Conservation (phyloP, 2,329 filamentous ascomycete species). For the Ascomycota sp. region DNA sequence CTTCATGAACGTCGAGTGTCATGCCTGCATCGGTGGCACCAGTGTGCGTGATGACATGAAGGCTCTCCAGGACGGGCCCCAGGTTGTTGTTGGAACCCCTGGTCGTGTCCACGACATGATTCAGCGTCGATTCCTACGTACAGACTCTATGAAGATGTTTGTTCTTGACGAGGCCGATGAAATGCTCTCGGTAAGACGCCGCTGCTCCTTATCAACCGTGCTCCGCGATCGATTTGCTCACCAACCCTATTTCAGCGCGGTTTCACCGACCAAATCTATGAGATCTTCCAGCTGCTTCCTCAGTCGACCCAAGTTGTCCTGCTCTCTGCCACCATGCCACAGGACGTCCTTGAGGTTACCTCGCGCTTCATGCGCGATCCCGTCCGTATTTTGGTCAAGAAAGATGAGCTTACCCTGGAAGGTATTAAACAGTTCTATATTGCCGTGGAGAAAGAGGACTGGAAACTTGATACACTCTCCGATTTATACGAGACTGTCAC, state of each 20-base stretch:
- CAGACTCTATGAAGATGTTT: slow-evolving; percentile 98
- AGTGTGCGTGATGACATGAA: slow-evolving; percentile 98
- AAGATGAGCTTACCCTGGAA: slow-evolving; percentile 97
- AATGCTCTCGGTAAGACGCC: slow-evolving; percentile 63
- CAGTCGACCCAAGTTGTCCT: slow-evolving; percentile 97
- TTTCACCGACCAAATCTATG: slow-evolving; percentile 99
- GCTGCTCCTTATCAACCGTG: not conserved
- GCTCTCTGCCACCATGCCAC: slow-evolving; percentile 93
- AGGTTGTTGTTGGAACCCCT: slow-evolving; percentile 93
- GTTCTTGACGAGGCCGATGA: slow-evolving; percentile 98
- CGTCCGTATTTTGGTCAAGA: slow-evolving; percentile 97
- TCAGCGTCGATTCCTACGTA: slow-evolving; percentile 90
- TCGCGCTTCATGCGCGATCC: slow-evolving; percentile 99
- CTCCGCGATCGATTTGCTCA: slow-evolving; percentile 12
- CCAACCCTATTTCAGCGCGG: slow-evolving; percentile 40
- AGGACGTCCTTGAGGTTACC: slow-evolving; percentile 97
- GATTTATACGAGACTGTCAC: slow-evolving; percentile 98
- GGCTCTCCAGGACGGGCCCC: slow-evolving; percentile 84
- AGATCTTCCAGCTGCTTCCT: slow-evolving; percentile 97
- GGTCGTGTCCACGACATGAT: slow-evolving; percentile 99
- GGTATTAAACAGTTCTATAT: slow-evolving; percentile 99
- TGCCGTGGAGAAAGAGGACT: slow-evolving; percentile 98
- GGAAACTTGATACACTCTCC: slow-evolving; percentile 98
- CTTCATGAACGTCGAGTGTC: slow-evolving; percentile 98
- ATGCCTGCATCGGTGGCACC: slow-evolving; percentile 97